phyloP scores from a whole-genome alignment of 2,329 filamentous ascomycete genomes.

The Fusarium sp. region DNA sequence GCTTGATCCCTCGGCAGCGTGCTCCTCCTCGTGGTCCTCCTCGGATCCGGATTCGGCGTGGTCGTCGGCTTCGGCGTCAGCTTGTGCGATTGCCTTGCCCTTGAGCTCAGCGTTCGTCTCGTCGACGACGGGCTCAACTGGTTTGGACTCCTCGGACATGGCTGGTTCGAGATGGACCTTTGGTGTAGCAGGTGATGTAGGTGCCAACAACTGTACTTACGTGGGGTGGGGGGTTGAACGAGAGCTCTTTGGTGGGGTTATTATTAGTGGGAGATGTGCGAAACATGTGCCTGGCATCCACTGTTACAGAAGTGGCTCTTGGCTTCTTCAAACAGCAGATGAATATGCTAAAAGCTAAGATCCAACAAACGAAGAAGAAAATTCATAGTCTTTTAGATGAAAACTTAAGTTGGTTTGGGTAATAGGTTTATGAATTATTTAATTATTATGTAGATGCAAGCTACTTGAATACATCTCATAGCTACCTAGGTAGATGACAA shows the following conservation, averaged over 20 bases:
- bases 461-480: neutral
- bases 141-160: conserved; percentile 71
- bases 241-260: conserved; percentile 45
- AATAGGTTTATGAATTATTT: neutral
- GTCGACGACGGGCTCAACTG: conserved; percentile 64
- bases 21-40: conserved; percentile 52
- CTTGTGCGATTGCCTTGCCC: conserved; percentile 55
- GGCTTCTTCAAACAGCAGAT: neutral
- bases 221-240: conserved; percentile 20
- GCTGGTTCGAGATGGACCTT: conserved; percentile 29
- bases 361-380: neutral
- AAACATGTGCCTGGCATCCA: conserved; percentile 26
- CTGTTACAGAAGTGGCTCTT: conserved; percentile 5
- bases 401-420: neutral
- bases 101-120: conserved; percentile 61
- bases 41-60: conserved; percentile 61
- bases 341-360: neutral
- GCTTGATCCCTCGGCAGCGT: conserved; percentile 51
- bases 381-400: neutral
- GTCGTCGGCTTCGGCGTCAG: conserved; percentile 57
- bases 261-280: conserved; percentile 14
- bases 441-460: neutral
- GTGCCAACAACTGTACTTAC: conserved; percentile 23
- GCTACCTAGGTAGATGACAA: neutral
- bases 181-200: conserved; percentile 29